Evolutionary conservation across 352 stramenopile species (phyloP).

Genomic region (Globisporangium cederbergense): DNA sequence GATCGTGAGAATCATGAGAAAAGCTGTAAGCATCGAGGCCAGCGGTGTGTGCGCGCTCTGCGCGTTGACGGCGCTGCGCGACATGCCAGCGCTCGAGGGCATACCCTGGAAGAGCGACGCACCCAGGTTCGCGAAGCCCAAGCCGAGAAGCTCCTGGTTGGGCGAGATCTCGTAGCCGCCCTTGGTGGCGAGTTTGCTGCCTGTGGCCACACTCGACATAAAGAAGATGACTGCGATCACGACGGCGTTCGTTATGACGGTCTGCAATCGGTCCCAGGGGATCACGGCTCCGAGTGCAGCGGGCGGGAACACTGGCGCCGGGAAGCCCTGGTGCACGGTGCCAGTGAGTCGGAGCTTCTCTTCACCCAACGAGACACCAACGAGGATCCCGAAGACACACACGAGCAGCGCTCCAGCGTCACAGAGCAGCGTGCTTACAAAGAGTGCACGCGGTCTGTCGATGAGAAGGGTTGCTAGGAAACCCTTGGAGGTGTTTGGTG

Average conservation of each 20-base stretch:
- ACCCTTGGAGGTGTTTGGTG: too few relatives aligned
- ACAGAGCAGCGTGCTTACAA: conserved; percentile 44
- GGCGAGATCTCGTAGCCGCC: conserved; percentile 77
- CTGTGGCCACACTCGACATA: conserved; percentile 90
- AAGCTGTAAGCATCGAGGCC: conserved; percentile 83
- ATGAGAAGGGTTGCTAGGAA: conserved; percentile 10
- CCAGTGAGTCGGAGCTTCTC: conserved; percentile 72
- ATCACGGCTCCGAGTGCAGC: conserved; percentile 39
- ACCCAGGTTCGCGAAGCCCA: conserved; percentile 90
- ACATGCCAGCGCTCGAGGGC: conserved; percentile 88
- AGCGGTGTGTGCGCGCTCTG: conserved; percentile 86
- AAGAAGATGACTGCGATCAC: conserved; percentile 90
- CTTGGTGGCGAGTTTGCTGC: conserved; percentile 79
- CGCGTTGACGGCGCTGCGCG: conserved; percentile 89
- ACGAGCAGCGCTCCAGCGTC: conserved; percentile 76
- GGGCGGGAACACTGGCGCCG: conserved; percentile 43
- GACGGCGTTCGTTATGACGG: conserved; percentile 69
- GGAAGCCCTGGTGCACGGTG: conserved; percentile 71
- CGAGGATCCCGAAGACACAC: conserved; percentile 67
- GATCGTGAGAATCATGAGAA: conserved; percentile 88
- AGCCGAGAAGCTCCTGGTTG: conserved; percentile 88
- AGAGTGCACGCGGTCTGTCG: conserved; percentile 25
- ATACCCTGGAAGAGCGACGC: conserved; percentile 89
- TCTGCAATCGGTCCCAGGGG: conserved; percentile 43
- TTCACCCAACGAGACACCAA: conserved; percentile 56